Conservation (phyloP, 441 rosid species). For the Syzygium malaccense region DNA sequence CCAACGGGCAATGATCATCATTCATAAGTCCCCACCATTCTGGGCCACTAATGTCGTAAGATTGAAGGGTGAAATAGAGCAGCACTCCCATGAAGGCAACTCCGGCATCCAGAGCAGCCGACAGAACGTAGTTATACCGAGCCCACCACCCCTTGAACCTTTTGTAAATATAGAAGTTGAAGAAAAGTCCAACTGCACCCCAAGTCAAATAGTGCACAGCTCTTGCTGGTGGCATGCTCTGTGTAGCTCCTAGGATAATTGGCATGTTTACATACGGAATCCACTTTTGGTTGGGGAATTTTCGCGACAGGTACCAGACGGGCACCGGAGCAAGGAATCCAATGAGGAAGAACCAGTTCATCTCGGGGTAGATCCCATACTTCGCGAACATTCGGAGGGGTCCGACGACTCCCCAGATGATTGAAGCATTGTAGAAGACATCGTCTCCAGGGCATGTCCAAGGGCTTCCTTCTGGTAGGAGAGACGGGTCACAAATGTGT, state of each 20-base stretch:
- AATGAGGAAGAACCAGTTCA: slow-evolving; percentile 86
- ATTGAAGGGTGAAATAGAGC: slow-evolving; percentile 51
- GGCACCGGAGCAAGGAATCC: slow-evolving; percentile 72
- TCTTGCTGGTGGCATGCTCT: slow-evolving; percentile 57
- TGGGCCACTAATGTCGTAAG: slow-evolving; percentile 38
- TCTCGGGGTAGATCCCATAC: slow-evolving; percentile 40
- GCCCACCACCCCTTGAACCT: slow-evolving; percentile 76
- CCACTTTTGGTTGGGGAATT: slow-evolving; percentile 74
- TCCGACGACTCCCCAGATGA: slow-evolving; percentile 94
- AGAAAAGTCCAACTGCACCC: slow-evolving; percentile 58
- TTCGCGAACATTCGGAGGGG: slow-evolving; percentile 74
- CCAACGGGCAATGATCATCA: slow-evolving; percentile 52
- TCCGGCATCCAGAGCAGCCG: slow-evolving; percentile 79
- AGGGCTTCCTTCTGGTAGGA: slow-evolving; percentile 70
- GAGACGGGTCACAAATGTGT: slow-evolving; percentile 53
- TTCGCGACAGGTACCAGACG: slow-evolving; percentile 47
- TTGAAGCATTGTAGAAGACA: slow-evolving; percentile 84
- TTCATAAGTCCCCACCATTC: slow-evolving; percentile 57
- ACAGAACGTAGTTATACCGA: slow-evolving; percentile 59
- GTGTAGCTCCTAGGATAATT: slow-evolving; percentile 39
- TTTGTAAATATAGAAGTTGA: slow-evolving; percentile 59
- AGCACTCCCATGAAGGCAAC: slow-evolving; percentile 58
- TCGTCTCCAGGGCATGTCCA: slow-evolving; percentile 86
- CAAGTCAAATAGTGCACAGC: slow-evolving; percentile 59
- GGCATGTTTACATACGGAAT: slow-evolving; percentile 58